Conservation (phyloP, 2,329 filamentous ascomycete genomes). For the Paracoccidioides lutzii region DNA sequence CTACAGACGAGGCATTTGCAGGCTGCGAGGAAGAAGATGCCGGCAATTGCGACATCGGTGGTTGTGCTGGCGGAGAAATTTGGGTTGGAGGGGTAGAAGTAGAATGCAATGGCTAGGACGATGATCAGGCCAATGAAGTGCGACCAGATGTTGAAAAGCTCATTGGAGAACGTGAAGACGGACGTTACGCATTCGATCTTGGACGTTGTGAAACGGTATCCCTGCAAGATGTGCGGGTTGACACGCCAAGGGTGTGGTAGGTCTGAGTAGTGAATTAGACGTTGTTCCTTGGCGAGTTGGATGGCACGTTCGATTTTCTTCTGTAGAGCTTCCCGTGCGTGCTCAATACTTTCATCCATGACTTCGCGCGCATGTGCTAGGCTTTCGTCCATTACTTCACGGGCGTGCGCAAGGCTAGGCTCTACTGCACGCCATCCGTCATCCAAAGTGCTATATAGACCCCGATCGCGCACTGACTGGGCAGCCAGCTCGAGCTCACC, state of each 20-base stretch:
- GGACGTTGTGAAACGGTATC: slow-evolving; percentile 87
- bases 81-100: slow-evolving; percentile 80
- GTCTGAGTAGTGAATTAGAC: slow-evolving; percentile 78
- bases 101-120: slow-evolving; percentile 79
- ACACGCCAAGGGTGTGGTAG: slow-evolving; percentile 84
- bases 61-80: slow-evolving; percentile 82
- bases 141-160: slow-evolving; percentile 96
- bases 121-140: slow-evolving; percentile 81
- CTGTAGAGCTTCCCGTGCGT: slow-evolving; percentile 69
- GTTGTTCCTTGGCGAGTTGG: slow-evolving; percentile 58
- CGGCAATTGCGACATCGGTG: slow-evolving; percentile 78
- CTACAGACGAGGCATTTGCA: slow-evolving; percentile 92
- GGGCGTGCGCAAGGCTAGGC: slow-evolving; percentile 60
- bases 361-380: slow-evolving; percentile 62
- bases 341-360: slow-evolving; percentile 61
- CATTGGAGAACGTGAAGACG: slow-evolving; percentile 75
- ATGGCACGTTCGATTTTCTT: slow-evolving; percentile 75
- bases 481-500: slow-evolving; percentile 73
- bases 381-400: slow-evolving; percentile 58
- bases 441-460: slow-evolving; percentile 64
- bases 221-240: slow-evolving; percentile 82
- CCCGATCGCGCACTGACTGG: slow-evolving; percentile 64
- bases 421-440: slow-evolving; percentile 71
- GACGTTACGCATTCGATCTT: slow-evolving; percentile 81
- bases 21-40: slow-evolving; percentile 90